phyloP scores from a whole-genome alignment of 108 stramenopile species.

The Skeletonema tropicum region DNA sequence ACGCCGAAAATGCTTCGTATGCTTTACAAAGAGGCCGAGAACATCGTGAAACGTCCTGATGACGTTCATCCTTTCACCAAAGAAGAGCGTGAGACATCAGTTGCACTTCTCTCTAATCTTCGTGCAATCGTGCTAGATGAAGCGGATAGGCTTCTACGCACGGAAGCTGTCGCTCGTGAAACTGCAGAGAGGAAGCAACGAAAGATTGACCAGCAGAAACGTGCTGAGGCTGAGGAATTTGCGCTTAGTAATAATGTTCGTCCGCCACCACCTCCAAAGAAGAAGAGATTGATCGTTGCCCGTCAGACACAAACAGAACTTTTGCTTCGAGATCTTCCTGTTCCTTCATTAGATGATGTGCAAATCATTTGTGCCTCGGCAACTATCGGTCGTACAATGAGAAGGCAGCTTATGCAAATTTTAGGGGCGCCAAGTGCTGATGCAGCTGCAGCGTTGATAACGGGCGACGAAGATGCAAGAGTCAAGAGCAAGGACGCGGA shows the following conservation, averaged over 20 bases:
- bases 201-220: slow-evolving; percentile 30
- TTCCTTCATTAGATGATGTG: slow-evolving; percentile 39
- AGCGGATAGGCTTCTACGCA: slow-evolving; percentile 75
- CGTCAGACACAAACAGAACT: slow-evolving; percentile 52
- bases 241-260: background rate
- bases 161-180: slow-evolving; percentile 58
- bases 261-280: slow-evolving; percentile 12
- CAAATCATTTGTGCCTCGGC: slow-evolving; percentile 77
- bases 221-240: slow-evolving; percentile 10
- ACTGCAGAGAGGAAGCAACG: slow-evolving; percentile 35
- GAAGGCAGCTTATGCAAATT: slow-evolving; percentile 75
- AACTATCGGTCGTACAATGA: slow-evolving; percentile 74
- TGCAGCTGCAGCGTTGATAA: slow-evolving; percentile 63
- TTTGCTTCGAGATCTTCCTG: slow-evolving; percentile 42
- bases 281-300: slow-evolving; percentile 37
- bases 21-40: slow-evolving; percentile 48
- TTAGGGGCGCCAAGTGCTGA: slow-evolving; percentile 63
- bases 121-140: slow-evolving; percentile 72
- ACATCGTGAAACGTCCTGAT: slow-evolving; percentile 4
- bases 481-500: slow-evolving; percentile 61
- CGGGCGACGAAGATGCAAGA: slow-evolving; percentile 66
- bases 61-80: slow-evolving; percentile 10
- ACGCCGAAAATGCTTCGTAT: slow-evolving; percentile 65
- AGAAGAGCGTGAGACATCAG: slow-evolving; percentile 31
- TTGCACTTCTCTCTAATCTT: slow-evolving; percentile 47